Evolutionary conservation across 805 yeast genomes (phyloP).

Genomic region (Clavispora carvajalis): DNA sequence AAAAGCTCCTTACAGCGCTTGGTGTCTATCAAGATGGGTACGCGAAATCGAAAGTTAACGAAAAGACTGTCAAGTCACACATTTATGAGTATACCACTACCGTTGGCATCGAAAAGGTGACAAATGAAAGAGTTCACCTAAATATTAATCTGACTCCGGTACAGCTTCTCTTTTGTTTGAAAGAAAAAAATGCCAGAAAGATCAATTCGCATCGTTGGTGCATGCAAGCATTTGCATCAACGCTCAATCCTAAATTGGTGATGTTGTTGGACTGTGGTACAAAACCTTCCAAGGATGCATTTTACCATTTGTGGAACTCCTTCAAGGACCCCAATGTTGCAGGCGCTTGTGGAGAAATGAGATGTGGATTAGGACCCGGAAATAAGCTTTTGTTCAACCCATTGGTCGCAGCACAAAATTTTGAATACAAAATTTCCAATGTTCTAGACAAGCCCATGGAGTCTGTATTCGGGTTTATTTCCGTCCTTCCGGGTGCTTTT

Average conservation of each 20-base stretch:
- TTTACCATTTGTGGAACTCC: slow-evolving; percentile 85
- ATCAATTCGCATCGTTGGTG: slow-evolving; percentile 98
- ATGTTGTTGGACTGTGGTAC: slow-evolving; percentile 93
- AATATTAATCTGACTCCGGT: slow-evolving; percentile 70
- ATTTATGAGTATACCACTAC: slow-evolving; percentile 91
- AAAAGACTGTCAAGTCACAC: slow-evolving; percentile 75
- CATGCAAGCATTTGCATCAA: slow-evolving; percentile 83
- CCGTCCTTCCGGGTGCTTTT: slow-evolving; percentile 95
- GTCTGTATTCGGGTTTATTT: slow-evolving; percentile 87
- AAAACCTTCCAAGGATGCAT: slow-evolving; percentile 76
- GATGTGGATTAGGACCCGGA: slow-evolving; percentile 68
- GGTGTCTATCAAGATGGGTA: slow-evolving; percentile 95
- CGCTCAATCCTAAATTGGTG: slow-evolving; percentile 76
- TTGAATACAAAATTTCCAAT: slow-evolving; percentile 94
- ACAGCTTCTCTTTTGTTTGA: slow-evolving; percentile 83
- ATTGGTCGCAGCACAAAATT: slow-evolving; percentile 91
- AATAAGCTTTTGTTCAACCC: slow-evolving; percentile 61
- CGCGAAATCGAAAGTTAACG: slow-evolving; percentile 87
- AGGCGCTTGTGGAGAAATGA: slow-evolving; percentile 97
- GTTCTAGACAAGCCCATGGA: slow-evolving; percentile 95
- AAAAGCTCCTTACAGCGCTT: slow-evolving; percentile 74
- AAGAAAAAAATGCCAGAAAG: slow-evolving; percentile 83
- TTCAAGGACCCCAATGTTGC: slow-evolving; percentile 80
- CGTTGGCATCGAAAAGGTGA: slow-evolving; percentile 73
- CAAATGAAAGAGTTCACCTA: slow-evolving; percentile 55